phyloP scores from a whole-genome alignment of 2,329 filamentous ascomycete species.

The Epichloe amarillans region DNA sequence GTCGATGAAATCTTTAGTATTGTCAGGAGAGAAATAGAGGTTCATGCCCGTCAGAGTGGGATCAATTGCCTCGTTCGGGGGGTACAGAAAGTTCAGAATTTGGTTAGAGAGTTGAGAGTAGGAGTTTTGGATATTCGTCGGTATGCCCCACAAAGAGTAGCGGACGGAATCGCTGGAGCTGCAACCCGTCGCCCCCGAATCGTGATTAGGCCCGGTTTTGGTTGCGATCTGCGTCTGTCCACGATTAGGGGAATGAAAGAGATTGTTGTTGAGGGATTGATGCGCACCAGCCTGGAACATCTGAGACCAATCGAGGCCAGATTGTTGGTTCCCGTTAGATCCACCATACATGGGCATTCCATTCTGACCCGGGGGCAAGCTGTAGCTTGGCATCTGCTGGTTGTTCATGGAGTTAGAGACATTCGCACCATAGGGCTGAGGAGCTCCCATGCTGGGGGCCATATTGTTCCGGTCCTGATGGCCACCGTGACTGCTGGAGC shows the following conservation, averaged over 20 bases:
- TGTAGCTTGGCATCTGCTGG: conserved; percentile 51
- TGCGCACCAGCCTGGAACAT: conserved; percentile 66
- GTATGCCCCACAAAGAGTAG: conserved; percentile 37
- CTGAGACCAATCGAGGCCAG: conserved; percentile 60
- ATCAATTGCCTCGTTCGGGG: conserved; percentile 32
- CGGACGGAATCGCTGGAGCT: conserved; percentile 31
- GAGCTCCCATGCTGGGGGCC: conserved; percentile 34
- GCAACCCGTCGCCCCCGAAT: conserved; percentile 34
- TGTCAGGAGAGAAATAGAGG: conserved; percentile 52
- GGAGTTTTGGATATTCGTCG: conserved; percentile 34
- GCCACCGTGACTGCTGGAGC: conserved; percentile 44
- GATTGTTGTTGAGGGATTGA: conserved; percentile 48
- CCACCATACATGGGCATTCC: conserved; percentile 50
- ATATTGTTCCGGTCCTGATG: conserved; percentile 46
- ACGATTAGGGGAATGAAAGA: conserved; percentile 42
- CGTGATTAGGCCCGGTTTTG: conserved; percentile 51
- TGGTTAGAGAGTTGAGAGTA: conserved; percentile 41
- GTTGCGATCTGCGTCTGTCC: conserved; percentile 55
- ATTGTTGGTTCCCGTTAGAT: conserved; percentile 47
- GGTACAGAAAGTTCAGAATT: conserved; percentile 43
- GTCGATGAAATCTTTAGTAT: conserved; percentile 57
- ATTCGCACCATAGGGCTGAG: conserved; percentile 44
- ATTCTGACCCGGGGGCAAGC: conserved; percentile 49
- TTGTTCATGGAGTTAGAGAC: conserved; percentile 49
- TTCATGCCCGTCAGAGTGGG: conserved; percentile 42